Conservation (phyloP, 805 yeast genomes). For the Deakozyma indianensis region DNA sequence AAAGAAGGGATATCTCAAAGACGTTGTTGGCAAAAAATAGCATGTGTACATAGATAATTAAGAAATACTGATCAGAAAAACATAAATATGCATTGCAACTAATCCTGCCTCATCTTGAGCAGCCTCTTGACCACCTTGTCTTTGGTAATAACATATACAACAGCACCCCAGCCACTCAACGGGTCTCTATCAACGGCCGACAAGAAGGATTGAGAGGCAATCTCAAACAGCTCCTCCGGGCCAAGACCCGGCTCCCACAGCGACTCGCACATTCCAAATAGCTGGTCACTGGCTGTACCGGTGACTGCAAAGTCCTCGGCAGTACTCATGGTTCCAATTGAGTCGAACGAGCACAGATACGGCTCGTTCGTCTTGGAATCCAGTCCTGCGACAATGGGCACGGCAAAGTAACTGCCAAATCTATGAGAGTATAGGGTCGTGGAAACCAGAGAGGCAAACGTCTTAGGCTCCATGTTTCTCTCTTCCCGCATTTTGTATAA, state of each 20-base stretch:
- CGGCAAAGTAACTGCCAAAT: slow-evolving; percentile 87
- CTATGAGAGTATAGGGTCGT: slow-evolving; percentile 81
- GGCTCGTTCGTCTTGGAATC: slow-evolving; percentile 73
- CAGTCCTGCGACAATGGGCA: slow-evolving; percentile 93
- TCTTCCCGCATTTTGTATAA: slow-evolving; percentile 85
- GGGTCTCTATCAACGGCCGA: slow-evolving; percentile 97
- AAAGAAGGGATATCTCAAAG: slow-evolving; percentile 47
- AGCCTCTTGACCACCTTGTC: slow-evolving; percentile 81
- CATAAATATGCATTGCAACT: slow-evolving; percentile 11
- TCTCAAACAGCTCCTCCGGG: slow-evolving; percentile 91
- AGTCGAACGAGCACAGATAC: slow-evolving; percentile 87
- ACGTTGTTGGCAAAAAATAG: neutral
- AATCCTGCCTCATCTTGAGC: slow-evolving; percentile 93
- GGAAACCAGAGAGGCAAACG: slow-evolving; percentile 85
- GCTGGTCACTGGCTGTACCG: slow-evolving; percentile 94
- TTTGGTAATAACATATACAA: slow-evolving; percentile 58
- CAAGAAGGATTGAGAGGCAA: slow-evolving; percentile 83
- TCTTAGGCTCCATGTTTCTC: slow-evolving; percentile 80
- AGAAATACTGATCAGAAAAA: neutral
- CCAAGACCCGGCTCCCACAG: slow-evolving; percentile 86
- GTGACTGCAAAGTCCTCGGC: slow-evolving; percentile 90
- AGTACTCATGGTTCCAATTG: slow-evolving; percentile 90
- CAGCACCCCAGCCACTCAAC: slow-evolving; percentile 96
- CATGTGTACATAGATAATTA: neutral
- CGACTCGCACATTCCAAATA: slow-evolving; percentile 97